Conservation (phyloP, 148 eudicot genomes). For the Heliamphora exappendiculata region DNA sequence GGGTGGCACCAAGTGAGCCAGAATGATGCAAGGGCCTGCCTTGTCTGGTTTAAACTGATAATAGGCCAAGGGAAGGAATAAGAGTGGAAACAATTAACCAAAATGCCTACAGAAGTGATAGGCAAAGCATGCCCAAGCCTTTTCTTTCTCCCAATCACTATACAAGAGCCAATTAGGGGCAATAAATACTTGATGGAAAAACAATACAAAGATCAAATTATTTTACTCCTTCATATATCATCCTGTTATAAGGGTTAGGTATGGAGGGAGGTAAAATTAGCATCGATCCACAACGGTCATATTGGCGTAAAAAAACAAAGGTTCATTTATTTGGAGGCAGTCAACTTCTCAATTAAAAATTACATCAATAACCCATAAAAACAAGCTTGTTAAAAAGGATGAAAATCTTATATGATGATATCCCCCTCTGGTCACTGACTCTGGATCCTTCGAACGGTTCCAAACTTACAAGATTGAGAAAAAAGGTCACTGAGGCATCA, state of each 20-base stretch:
- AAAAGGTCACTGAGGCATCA: too few relatives aligned
- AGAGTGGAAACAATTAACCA: not conserved
- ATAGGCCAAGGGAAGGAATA: conserved; percentile 7
- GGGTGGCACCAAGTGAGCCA: conserved; percentile 9
- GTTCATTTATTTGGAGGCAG: too few relatives aligned
- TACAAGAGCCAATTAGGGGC: not conserved
- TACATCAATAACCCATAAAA: too few relatives aligned
- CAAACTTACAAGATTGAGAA: too few relatives aligned
- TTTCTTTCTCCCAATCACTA: not conserved
- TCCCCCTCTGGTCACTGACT: too few relatives aligned
- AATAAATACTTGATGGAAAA: not conserved
- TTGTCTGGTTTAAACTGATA: conserved; percentile 22
- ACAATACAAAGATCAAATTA: not conserved
- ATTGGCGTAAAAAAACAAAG: too few relatives aligned
- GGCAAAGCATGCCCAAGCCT: not conserved
- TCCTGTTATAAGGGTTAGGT: not conserved
- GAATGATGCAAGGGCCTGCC: conserved; percentile 16
- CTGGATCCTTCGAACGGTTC: too few relatives aligned
- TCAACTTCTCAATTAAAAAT: too few relatives aligned
- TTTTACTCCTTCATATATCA: not conserved
- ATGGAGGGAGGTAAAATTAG: not conserved
- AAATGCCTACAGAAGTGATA: not conserved
- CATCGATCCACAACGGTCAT: too few relatives aligned
- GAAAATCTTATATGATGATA: too few relatives aligned
- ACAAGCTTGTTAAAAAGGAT: too few relatives aligned